Conservation (phyloP, 2,329 filamentous ascomycete genomes). For the Metarhizium anisopliae region DNA sequence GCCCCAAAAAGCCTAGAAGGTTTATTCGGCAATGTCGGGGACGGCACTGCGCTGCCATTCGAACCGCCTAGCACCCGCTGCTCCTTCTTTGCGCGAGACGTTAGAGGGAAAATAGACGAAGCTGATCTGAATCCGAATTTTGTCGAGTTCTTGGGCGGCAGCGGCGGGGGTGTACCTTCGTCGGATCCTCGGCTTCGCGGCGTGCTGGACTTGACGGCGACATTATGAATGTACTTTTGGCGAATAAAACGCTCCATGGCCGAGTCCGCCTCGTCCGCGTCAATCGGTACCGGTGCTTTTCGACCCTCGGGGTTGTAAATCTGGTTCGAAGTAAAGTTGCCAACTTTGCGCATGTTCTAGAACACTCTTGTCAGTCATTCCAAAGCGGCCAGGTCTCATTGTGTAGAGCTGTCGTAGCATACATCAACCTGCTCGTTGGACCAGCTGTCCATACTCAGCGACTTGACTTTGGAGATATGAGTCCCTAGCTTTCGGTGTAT, state of each 20-base stretch:
- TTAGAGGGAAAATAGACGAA: conserved; percentile 60
- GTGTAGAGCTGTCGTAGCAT: conserved; percentile 21
- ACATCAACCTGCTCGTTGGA: conserved; percentile 93
- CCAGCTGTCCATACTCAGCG: conserved; percentile 97
- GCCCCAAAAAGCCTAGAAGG: conserved; percentile 62
- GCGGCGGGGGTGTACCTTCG: conserved; percentile 48
- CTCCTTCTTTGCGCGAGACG: conserved; percentile 51
- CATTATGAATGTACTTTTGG: conserved; percentile 74
- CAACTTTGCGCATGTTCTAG: conserved; percentile 88
- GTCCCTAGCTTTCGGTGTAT: conserved; percentile 95
- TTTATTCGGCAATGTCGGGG: conserved; percentile 46
- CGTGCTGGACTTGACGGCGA: conserved; percentile 26
- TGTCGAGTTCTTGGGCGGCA: conserved; percentile 57
- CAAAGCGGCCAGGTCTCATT: not conserved
- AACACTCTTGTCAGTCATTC: not conserved
- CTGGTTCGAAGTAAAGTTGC: conserved; percentile 79
- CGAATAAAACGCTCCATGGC: conserved; percentile 94
- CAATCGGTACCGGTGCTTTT: conserved; percentile 76
- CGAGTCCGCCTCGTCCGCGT: conserved; percentile 84
- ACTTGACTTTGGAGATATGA: conserved; percentile 98
- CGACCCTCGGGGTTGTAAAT: conserved; percentile 81
- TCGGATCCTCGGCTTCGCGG: conserved; percentile 42
- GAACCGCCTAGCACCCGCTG: conserved; percentile 22
- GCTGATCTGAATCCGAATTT: conserved; percentile 48
- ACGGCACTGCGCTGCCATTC: conserved; percentile 13